Conservation (phyloP, 2,329 filamentous ascomycete genomes). For the Penicillium polonicum region DNA sequence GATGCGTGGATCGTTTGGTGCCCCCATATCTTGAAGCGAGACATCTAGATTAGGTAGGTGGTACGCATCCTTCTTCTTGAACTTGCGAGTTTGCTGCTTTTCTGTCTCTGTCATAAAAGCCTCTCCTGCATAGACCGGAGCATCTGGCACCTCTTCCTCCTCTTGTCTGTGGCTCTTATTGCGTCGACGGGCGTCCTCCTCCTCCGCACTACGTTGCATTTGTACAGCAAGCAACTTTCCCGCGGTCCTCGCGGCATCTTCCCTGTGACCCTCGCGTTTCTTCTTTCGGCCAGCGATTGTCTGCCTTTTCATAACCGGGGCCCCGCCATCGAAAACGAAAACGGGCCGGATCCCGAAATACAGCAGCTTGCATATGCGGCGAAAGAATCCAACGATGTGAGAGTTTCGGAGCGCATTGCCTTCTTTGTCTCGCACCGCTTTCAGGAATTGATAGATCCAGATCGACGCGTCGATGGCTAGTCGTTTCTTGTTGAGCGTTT, state of each 20-base stretch:
- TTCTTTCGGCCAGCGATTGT: conserved; percentile 78
- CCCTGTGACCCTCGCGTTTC: conserved; percentile 79
- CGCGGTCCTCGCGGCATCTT: conserved; percentile 89
- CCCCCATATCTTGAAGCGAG: conserved; percentile 80
- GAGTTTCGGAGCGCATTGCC: conserved; percentile 94
- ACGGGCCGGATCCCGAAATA: conserved; percentile 96
- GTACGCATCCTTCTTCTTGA: conserved; percentile 91
- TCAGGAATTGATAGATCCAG: conserved; percentile 99
- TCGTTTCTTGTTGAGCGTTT: conserved; percentile 92
- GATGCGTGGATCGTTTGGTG: conserved; percentile 86
- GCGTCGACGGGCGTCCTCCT: conserved; percentile 66
- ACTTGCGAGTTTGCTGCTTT: conserved; percentile 69
- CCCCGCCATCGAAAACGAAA: conserved; percentile 97
- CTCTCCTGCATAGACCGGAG: conserved; percentile 90
- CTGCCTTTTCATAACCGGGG: conserved; percentile 83
- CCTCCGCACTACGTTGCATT: conserved; percentile 86
- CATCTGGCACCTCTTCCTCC: conserved; percentile 68
- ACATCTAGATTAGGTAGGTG: conserved; percentile 83
- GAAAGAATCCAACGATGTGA: conserved; percentile 96
- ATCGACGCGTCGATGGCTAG: conserved; percentile 97
- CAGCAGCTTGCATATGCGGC: conserved; percentile 93
- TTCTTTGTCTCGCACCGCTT: conserved; percentile 97
- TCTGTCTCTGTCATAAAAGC: conserved; percentile 76
- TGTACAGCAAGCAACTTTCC: conserved; percentile 89
- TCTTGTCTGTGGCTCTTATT: conserved; percentile 48